phyloP scores from a whole-genome alignment of 306 rosid species.

The Dalbergia cultrata region DNA sequence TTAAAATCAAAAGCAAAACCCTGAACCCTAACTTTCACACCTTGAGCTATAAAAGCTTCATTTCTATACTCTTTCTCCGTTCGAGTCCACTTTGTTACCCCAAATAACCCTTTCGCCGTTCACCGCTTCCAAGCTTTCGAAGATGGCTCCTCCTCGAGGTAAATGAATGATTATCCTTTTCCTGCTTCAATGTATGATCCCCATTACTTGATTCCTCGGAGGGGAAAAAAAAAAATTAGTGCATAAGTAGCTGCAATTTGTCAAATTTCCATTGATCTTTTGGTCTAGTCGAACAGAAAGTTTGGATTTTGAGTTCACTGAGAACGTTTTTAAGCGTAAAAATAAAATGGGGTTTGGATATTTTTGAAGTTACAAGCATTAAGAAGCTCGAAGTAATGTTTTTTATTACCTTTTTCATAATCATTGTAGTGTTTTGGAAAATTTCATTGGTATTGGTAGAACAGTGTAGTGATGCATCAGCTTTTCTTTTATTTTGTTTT shows the following conservation, averaged over 20 bases:
- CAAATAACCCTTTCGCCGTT: not conserved
- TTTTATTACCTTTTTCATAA: not conserved
- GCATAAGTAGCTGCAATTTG: not conserved
- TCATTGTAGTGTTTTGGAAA: not conserved
- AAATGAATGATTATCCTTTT: not conserved
- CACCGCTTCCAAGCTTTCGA: not conserved
- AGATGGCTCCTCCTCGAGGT: conserved; percentile 41
- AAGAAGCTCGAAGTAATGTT: not conserved
- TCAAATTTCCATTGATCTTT: not conserved
- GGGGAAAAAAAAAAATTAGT: not conserved
- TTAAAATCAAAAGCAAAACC: not conserved
- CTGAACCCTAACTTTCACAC: not conserved
- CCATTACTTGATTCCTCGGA: not conserved
- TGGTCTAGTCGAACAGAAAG: not conserved
- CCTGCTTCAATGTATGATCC: not conserved
- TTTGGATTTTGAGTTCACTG: not conserved
- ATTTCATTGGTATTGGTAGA: not conserved
- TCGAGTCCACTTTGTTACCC: not conserved
- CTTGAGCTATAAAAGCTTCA: not conserved
- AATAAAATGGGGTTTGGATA: not conserved
- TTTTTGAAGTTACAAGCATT: not conserved
- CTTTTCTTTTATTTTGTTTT: not conserved
- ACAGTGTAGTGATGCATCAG: not conserved
- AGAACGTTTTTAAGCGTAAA: not conserved
- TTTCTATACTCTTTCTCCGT: not conserved